Evolutionary conservation across 2,329 filamentous ascomycete species (phyloP).

Genomic region (Paecilomyces sp.): DNA sequence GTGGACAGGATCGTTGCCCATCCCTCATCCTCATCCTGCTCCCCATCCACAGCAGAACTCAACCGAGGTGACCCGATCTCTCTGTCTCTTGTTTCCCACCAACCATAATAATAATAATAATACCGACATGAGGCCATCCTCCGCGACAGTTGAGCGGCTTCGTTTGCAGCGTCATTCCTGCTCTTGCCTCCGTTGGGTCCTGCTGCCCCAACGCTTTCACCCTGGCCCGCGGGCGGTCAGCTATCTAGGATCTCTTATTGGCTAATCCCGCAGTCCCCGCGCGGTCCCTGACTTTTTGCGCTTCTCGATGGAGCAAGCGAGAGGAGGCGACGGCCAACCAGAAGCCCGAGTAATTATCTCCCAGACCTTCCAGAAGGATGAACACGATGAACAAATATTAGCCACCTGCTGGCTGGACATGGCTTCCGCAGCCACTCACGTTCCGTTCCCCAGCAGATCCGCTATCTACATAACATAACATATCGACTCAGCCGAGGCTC

Average conservation of each 20-base stretch:
- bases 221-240: background rate
- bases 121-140: too few relatives aligned
- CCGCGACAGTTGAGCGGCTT: too few relatives aligned
- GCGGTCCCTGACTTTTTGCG: background rate
- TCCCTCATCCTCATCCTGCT: too few relatives aligned
- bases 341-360: background rate
- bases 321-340: background rate
- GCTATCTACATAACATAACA: too few relatives aligned
- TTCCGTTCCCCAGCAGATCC: too few relatives aligned
- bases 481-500: background rate
- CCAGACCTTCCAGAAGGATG: background rate
- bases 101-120: too few relatives aligned
- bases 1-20: background rate
- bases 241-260: background rate
- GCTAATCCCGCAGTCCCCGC: background rate
- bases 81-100: too few relatives aligned
- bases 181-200: slow-evolving; percentile 3
- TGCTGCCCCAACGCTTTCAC: slow-evolving; percentile 2
- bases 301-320: too few relatives aligned
- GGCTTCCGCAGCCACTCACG: background rate
- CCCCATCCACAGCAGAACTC: too few relatives aligned
- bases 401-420: background rate
- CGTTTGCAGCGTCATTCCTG: background rate
- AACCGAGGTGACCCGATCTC: too few relatives aligned
- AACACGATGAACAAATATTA: too few relatives aligned